Evolutionary conservation across 148 eudicot genomes (phyloP).

Genomic region (Limonium bicolor): DNA sequence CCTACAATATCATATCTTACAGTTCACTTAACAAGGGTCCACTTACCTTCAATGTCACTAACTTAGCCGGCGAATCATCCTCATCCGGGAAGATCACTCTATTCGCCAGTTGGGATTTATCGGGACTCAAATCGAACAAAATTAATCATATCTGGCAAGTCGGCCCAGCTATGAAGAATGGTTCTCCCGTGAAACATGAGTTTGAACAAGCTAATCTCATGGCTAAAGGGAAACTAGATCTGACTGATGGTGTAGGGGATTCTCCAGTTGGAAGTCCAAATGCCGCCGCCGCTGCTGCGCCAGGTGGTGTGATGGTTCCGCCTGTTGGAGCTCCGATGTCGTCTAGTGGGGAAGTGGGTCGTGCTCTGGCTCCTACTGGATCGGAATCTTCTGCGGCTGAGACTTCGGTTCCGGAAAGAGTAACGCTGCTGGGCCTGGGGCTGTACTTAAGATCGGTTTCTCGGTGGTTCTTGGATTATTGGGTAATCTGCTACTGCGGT

Average conservation of each 20-base stretch:
- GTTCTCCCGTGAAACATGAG: neutral
- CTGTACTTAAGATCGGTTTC: too few species aligned
- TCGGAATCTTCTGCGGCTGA: too few species aligned
- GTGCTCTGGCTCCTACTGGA: too few species aligned
- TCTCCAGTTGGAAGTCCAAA: neutral
- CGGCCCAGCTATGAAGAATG: conserved; percentile 8
- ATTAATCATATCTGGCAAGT: conserved; percentile 31
- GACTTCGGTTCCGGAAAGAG: too few species aligned
- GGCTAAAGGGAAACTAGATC: conserved; percentile 13
- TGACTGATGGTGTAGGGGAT: conserved; percentile 4
- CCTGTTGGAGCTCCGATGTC: neutral
- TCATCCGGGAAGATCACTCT: conserved; percentile 8
- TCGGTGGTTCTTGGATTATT: too few species aligned
- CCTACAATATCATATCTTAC: conserved; percentile 10
- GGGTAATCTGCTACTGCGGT: too few species aligned
- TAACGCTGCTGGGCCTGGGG: too few species aligned
- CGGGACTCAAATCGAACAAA: too few species aligned
- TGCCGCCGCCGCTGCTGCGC: neutral
- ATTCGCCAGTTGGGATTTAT: conserved; percentile 27
- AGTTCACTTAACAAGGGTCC: conserved; percentile 10
- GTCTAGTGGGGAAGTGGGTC: neutral
- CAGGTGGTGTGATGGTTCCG: neutral
- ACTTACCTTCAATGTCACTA: conserved; percentile 12
- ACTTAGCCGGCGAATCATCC: conserved; percentile 7
- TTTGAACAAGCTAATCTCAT: conserved; percentile 16